A percentile compares a stretch with the other conserved stretches of the same genome.
phyloP scores from a whole-genome alignment of 2,329 filamentous ascomycete species.

The Fusarium sterilihyphosum region DNA sequence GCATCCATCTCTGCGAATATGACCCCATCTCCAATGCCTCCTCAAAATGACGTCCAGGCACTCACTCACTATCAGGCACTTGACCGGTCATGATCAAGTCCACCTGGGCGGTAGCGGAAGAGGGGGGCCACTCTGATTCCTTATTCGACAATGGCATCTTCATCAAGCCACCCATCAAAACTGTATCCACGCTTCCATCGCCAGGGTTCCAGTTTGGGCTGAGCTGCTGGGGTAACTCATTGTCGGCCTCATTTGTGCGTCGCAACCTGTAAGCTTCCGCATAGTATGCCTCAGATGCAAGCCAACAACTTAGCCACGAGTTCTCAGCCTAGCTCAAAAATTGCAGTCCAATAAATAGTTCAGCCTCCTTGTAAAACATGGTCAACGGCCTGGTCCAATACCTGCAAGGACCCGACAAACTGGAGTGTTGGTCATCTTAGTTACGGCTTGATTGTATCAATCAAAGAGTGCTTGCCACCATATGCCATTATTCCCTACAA shows the following conservation, averaged over 20 bases:
- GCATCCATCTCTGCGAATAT: conserved; percentile 9
- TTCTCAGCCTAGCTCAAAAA: background rate
- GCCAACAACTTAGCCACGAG: conserved; percentile 5
- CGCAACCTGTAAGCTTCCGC: conserved; percentile 9
- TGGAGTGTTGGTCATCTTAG: conserved; percentile 16
- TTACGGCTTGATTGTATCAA: conserved; percentile 6
- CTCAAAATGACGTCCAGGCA: conserved; percentile 30
- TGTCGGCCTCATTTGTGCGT: conserved; percentile 31
- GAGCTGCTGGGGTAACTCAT: background rate
- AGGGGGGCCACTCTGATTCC: conserved; percentile 41
- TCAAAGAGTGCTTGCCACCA: background rate
- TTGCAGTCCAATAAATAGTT: conserved; percentile 1
- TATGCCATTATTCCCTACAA: background rate
- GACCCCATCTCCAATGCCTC: conserved; percentile 21
- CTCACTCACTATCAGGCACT: conserved; percentile 36
- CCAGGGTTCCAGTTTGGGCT: conserved; percentile 5
- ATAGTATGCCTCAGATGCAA: conserved; percentile 15
- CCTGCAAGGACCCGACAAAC: conserved; percentile 18
- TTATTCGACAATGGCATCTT: conserved; percentile 50
- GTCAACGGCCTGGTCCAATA: background rate
- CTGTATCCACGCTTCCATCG: conserved; percentile 8
- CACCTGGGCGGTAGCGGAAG: conserved; percentile 33
- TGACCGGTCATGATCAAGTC: conserved; percentile 32
- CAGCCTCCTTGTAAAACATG: background rate
- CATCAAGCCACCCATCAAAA: conserved; percentile 19